Evolutionary conservation across 2,329 filamentous ascomycete genomes (phyloP).

Genomic region (Annulohypoxylon truncatum): DNA sequence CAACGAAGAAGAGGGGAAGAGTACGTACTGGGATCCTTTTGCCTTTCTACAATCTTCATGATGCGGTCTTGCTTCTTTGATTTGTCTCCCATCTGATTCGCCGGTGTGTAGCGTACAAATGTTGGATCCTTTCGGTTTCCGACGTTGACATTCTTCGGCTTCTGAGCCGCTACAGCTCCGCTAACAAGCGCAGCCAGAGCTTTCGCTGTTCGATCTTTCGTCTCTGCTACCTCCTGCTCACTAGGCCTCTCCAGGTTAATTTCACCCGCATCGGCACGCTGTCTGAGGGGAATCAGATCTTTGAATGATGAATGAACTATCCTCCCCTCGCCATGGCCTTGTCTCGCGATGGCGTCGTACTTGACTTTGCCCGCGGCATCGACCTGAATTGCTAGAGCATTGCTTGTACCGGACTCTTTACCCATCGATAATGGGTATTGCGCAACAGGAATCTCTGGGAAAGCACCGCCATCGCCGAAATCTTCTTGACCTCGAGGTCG

Average conservation of each 20-base stretch:
- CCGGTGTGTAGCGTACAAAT: constrained; percentile 94
- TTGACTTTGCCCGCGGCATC: constrained; percentile 93
- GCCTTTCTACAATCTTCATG: constrained; percentile 97
- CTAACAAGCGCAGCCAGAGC: constrained; percentile 85
- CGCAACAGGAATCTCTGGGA: constrained; percentile 91
- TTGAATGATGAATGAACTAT: constrained; percentile 97
- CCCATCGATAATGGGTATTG: constrained; percentile 98
- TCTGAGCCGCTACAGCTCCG: constrained; percentile 90
- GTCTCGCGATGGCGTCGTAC: constrained; percentile 92
- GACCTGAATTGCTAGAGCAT: constrained; percentile 92
- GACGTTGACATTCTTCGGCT: constrained; percentile 92
- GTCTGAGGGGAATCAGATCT: constrained; percentile 91
- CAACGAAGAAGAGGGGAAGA: constrained; percentile 51
- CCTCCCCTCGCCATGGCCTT: constrained; percentile 84
- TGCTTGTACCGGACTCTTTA: constrained; percentile 79
- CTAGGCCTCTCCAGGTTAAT: constrained; percentile 87
- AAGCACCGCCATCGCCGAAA: constrained; percentile 95
- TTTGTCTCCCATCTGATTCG: constrained; percentile 94
- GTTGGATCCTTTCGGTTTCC: constrained; percentile 86
- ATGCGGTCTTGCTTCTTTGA: constrained; percentile 92
- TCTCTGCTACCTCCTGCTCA: constrained; percentile 83
- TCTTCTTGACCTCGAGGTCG: constrained; percentile 88
- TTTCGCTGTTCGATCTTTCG: constrained; percentile 88
- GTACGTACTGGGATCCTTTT: constrained; percentile 77
- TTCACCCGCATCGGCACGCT: constrained; percentile 92